phyloP scores from a whole-genome alignment of 257 asterid species.

The Ligustrum vulgare region DNA sequence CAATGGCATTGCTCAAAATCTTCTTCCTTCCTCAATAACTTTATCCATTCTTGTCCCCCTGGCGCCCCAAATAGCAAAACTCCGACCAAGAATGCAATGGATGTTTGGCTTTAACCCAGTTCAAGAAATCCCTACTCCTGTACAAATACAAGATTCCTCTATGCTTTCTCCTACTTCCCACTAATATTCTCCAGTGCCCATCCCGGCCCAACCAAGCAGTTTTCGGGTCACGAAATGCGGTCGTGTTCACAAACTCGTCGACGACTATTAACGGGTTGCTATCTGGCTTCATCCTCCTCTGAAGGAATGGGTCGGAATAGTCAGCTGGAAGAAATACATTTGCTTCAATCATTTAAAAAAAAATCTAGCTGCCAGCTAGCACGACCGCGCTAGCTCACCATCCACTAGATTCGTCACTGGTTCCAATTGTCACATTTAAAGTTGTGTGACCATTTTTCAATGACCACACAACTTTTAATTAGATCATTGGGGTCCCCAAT shows the following conservation, averaged over 20 bases:
- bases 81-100: constrained; percentile 50
- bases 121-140: constrained; percentile 36
- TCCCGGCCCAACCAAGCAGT: constrained; percentile 51
- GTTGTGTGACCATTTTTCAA: too few species aligned
- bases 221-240: constrained; percentile 57
- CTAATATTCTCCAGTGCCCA: constrained; percentile 40
- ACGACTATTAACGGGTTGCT: constrained; percentile 41
- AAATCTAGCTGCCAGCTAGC: too few species aligned
- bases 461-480: too few species aligned
- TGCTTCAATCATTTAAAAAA: too few species aligned
- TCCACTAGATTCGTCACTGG: too few species aligned
- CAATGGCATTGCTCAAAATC: too few species aligned
- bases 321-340: constrained; percentile 46
- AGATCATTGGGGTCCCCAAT: too few species aligned
- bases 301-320: constrained; percentile 43
- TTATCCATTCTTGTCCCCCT: too few species aligned
- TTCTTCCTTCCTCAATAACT: too few species aligned
- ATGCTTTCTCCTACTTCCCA: constrained; percentile 26
- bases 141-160: constrained; percentile 40
- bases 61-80: too few species aligned
- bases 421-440: too few species aligned
- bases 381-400: too few species aligned
- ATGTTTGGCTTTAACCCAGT: constrained; percentile 45
- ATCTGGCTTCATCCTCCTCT: constrained; percentile 46
- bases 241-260: constrained; percentile 21